phyloP scores from a whole-genome alignment of 768 basidiomycete genomes.

The Leccinum obscurum region DNA sequence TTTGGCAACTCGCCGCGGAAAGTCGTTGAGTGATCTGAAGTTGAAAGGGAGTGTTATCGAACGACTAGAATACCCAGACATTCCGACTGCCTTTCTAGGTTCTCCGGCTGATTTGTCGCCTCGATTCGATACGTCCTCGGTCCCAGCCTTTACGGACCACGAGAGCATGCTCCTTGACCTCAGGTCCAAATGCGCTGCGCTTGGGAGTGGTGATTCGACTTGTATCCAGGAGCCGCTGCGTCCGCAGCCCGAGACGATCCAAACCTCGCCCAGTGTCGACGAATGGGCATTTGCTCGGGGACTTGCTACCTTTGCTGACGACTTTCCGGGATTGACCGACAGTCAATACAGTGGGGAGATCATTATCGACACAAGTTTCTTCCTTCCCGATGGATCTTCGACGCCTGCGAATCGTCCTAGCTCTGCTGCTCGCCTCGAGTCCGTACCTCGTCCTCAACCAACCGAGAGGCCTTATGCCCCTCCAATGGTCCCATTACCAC shows the following conservation, averaged over 20 bases:
- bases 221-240: slow-evolving; percentile 8
- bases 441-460: slow-evolving; percentile 9
- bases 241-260: background rate
- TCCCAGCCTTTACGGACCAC: slow-evolving; percentile 31
- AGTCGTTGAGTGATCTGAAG: slow-evolving; percentile 32
- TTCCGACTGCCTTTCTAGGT: slow-evolving; percentile 44
- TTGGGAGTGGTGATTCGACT: slow-evolving; percentile 18
- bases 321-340: slow-evolving; percentile 12
- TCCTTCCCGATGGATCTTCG: slow-evolving; percentile 18
- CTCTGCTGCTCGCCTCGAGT: background rate
- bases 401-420: slow-evolving; percentile 6
- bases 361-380: slow-evolving; percentile 5
- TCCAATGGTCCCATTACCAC: slow-evolving; percentile 23
- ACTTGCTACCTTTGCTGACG: slow-evolving; percentile 27
- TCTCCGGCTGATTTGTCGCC: slow-evolving; percentile 36
- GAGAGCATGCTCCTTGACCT: slow-evolving; percentile 39
- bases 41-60: slow-evolving; percentile 20
- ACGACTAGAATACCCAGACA: slow-evolving; percentile 38
- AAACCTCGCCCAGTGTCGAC: slow-evolving; percentile 26
- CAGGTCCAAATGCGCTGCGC: slow-evolving; percentile 32
- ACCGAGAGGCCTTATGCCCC: slow-evolving; percentile 11
- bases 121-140: slow-evolving; percentile 19
- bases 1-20: slow-evolving; percentile 42
- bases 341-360: slow-evolving; percentile 3
- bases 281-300: slow-evolving; percentile 40